Percentiles rank a stretch among this genome's conserved stretches.
Conservation (phyloP, 1,284 basidiomycete genomes). For the Boletus smithii region DNA sequence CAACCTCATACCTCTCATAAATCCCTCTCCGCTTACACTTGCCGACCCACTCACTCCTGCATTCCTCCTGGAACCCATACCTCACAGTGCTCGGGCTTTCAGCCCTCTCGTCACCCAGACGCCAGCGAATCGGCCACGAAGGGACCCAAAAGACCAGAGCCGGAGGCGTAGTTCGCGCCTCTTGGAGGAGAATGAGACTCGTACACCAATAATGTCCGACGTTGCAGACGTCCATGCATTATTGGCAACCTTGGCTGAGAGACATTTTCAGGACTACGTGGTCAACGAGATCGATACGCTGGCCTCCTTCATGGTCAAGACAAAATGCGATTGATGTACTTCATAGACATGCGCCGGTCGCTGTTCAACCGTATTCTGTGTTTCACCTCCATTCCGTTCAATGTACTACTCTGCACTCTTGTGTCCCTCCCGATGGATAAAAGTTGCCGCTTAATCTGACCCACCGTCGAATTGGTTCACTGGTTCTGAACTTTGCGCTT, state of each 20-base stretch:
- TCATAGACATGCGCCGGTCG: constrained; percentile 21
- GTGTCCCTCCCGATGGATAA: constrained; percentile 1
- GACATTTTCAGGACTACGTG: constrained; percentile 64
- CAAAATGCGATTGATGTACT: constrained; percentile 44
- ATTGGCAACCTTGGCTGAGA: constrained; percentile 62
- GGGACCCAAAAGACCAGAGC: constrained; percentile 55
- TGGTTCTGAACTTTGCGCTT: too few species aligned
- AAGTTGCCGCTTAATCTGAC: background rate
- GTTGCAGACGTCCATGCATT: constrained; percentile 60
- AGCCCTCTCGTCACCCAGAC: constrained; percentile 46
- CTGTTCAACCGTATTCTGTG: constrained; percentile 14
- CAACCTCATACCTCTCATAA: constrained; percentile 63
- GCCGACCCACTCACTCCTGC: constrained; percentile 67
- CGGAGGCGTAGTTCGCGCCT: constrained; percentile 65
- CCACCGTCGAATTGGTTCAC: background rate
- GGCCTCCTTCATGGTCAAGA: constrained; percentile 73
- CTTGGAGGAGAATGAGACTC: constrained; percentile 55
- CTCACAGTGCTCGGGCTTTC: constrained; percentile 45
- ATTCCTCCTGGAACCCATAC: constrained; percentile 48
- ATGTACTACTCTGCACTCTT: too few species aligned
- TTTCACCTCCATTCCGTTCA: constrained; percentile 9
- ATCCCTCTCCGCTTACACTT: constrained; percentile 62
- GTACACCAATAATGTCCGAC: constrained; percentile 65
- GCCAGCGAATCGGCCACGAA: constrained; percentile 64
- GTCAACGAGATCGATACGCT: constrained; percentile 75